Evolutionary conservation across 148 eudicot species (phyloP).

Genomic region (Rheum nobile): DNA sequence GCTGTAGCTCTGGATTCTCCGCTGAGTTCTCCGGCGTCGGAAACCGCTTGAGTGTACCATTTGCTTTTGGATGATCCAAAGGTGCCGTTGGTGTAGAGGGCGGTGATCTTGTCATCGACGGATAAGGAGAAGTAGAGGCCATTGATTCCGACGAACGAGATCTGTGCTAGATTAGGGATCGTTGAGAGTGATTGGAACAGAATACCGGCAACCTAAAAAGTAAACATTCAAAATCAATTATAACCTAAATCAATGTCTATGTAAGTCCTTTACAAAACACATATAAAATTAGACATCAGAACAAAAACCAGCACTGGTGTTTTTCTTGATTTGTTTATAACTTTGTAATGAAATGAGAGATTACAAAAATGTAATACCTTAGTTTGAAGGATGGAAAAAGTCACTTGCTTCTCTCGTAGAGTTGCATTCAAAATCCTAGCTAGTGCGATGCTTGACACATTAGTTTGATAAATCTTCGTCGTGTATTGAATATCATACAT

Average conservation of each 20-base stretch:
- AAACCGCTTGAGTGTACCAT: constrained; percentile 16
- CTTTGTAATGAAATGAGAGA: too few species aligned
- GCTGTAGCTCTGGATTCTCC: background rate
- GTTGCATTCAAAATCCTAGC: constrained; percentile 25
- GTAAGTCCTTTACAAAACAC: too few species aligned
- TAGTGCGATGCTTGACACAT: constrained; percentile 27
- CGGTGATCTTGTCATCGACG: constrained; percentile 16
- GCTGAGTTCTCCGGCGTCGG: background rate
- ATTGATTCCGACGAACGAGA: constrained; percentile 41
- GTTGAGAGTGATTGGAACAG: constrained; percentile 8
- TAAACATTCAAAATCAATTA: background rate
- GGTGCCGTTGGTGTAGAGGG: constrained; percentile 44
- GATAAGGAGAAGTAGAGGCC: constrained; percentile 54
- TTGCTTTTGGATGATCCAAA: constrained; percentile 4
- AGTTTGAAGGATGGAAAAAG: constrained; percentile 20
- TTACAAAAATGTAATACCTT: constrained; percentile 25
- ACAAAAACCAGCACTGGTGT: too few species aligned
- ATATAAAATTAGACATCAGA: too few species aligned
- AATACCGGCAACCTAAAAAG: background rate
- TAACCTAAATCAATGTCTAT: too few species aligned
- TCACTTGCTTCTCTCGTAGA: constrained; percentile 9
- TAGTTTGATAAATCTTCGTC: constrained; percentile 21
- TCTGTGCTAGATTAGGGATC: constrained; percentile 30
- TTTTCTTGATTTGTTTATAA: too few species aligned
- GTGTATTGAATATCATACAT: constrained; percentile 21